phyloP scores from a whole-genome alignment of 108 stramenopile genomes.

The Skeletonema menzelii region DNA sequence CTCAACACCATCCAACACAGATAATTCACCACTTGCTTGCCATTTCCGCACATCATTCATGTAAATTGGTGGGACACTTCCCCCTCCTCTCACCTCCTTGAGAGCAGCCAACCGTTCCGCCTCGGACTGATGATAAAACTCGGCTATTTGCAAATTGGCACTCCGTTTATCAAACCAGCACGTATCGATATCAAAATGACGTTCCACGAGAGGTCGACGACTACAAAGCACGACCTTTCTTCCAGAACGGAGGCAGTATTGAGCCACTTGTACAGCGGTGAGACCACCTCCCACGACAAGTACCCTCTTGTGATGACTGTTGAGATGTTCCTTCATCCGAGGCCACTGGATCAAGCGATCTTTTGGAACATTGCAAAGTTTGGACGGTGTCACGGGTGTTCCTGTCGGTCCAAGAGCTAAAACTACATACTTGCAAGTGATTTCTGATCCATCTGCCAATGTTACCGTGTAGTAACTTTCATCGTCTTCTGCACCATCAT shows the following conservation, averaged over 20 bases:
- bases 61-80: slow-evolving; percentile 70
- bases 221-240: slow-evolving; percentile 43
- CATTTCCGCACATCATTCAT: slow-evolving; percentile 45
- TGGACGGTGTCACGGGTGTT: slow-evolving; percentile 37
- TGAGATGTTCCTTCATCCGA: slow-evolving; percentile 7
- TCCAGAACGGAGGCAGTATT: slow-evolving; percentile 14
- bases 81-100: slow-evolving; percentile 54
- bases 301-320: slow-evolving; percentile 8
- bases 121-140: slow-evolving; percentile 62
- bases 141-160: slow-evolving; percentile 41
- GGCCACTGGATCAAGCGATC: slow-evolving; percentile 15
- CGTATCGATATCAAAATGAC: slow-evolving; percentile 64
- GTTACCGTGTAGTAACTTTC: slow-evolving; percentile 20
- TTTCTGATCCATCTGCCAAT: slow-evolving; percentile 5
- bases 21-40: slow-evolving; percentile 31
- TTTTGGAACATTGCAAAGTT: slow-evolving; percentile 9
- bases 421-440: slow-evolving; percentile 41
- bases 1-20: slow-evolving; percentile 7
- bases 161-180: slow-evolving; percentile 70
- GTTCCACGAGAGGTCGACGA: slow-evolving; percentile 56
- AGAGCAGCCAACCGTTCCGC: slow-evolving; percentile 30
- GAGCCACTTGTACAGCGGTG: slow-evolving; percentile 71
- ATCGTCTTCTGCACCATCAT: background rate
- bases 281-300: slow-evolving; percentile 77
- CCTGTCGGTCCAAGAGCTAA: slow-evolving; percentile 61